Evolutionary conservation across 371 early-diverging fungal genomes (phyloP), one percentile per base, ranked within the genome.

Genomic region (Mortierella polycephala): DNA sequence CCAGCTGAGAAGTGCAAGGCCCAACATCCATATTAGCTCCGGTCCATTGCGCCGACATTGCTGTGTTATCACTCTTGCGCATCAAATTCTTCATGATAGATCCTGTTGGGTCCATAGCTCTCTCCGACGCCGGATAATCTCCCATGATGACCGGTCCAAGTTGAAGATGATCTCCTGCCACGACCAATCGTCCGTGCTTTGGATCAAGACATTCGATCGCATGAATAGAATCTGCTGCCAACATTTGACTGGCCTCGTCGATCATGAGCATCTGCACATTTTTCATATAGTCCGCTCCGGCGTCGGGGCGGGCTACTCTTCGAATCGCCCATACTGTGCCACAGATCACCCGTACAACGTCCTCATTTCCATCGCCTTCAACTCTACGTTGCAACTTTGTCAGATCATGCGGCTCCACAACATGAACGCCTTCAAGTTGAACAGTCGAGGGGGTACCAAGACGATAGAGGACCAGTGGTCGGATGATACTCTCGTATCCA

Each of bases 131-230:
- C 0, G 86, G 86, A 63, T 89, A 87, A 0, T 69, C 74, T 45
- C 86, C 84, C 23, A 81, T 68, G 12, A 89, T 67, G 30, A 89
- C 82, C 7, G 89, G 89, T 13, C 88, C 88, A n/a, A 89, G 70
- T 77, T 89, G 89, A 75, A 89, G 82, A 64, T 89, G 89, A 71
- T 89, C 88, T 14, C 89, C 89, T 30, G 88, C 89, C 18, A 89
- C 79, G 57, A 89, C 76, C 14, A 89, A 68, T 23, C 84, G 81
- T 14, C 88, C 85, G 16, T 46, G 41, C 0, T 83, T 55, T 21
- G 62, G 74, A 16, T 83, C 80, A 6, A 87, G 68, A 53, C 84
- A 83, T 49, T 83, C 80, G 51, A 89, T 81, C 8, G 77, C 87
- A 59, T 87, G 64, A 10, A 83, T 69, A 23, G 87, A 83, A 71